Evolutionary conservation across 169 alveolate genomes (phyloP).

Genomic region (Babesia bigemina): DNA sequence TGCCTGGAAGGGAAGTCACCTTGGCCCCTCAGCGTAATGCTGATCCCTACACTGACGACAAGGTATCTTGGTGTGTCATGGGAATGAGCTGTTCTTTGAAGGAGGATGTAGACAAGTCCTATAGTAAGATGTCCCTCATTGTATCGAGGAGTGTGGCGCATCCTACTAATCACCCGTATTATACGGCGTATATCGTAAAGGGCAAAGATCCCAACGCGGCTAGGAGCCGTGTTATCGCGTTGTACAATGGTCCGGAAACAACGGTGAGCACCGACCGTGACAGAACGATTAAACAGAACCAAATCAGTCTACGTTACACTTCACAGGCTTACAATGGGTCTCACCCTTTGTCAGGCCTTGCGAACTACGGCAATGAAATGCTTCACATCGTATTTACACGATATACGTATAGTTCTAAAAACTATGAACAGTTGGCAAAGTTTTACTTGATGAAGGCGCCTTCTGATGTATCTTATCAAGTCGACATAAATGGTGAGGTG

Average conservation of each 20-base stretch:
- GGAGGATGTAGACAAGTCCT: too few species aligned
- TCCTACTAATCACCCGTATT: background rate
- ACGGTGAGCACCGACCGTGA: too few species aligned
- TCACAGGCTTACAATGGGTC: too few species aligned
- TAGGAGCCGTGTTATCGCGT: too few species aligned
- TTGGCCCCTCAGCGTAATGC: background rate
- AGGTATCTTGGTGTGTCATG: constrained; percentile 28
- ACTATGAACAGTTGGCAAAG: background rate
- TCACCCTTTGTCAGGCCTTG: too few species aligned
- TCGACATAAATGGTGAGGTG: constrained; percentile 13
- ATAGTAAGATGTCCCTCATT: background rate
- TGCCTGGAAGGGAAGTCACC: background rate
- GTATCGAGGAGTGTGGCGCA: background rate
- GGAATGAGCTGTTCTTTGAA: constrained; percentile 12
- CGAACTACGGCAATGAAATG: background rate
- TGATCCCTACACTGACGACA: background rate
- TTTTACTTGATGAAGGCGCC: constrained; percentile 21
- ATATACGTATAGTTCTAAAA: too few species aligned
- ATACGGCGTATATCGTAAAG: too few species aligned
- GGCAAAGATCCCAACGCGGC: background rate
- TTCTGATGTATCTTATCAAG: background rate
- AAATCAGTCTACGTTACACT: too few species aligned
- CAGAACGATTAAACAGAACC: too few species aligned
- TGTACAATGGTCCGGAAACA: too few species aligned
- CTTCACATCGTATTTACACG: too few species aligned